A percentile compares a stretch with the other conserved stretches of the same genome.
These are phyloP conservation scores for Penstemon davidsonii DNA, from an alignment of 257 asterid species.

Conservation along the genomic window DNA sequence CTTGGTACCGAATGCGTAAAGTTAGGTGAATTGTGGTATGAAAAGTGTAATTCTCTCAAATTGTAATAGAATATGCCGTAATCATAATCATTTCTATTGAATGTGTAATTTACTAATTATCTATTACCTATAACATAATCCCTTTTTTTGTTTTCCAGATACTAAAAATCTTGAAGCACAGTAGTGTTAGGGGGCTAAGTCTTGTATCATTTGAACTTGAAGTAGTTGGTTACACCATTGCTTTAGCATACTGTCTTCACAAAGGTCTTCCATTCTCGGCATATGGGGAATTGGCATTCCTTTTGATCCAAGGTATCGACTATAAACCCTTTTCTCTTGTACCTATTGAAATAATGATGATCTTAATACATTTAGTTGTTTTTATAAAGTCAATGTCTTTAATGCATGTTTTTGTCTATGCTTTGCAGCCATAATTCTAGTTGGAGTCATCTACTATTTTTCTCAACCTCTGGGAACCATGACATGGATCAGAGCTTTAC, in stretches of 20 bases:
- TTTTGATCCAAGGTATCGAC: slow-evolving; percentile 76
- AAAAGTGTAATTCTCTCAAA: too few relatives aligned
- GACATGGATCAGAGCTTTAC: slow-evolving; percentile 74
- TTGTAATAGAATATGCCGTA: too few relatives aligned
- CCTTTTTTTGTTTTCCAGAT: slow-evolving; percentile 52
- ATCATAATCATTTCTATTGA: neutral
- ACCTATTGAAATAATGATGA: neutral
- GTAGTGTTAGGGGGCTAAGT: slow-evolving; percentile 90
- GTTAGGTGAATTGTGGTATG: too few relatives aligned
- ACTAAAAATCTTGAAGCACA: slow-evolving; percentile 68
- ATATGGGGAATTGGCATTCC: slow-evolving; percentile 89
- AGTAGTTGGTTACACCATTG: slow-evolving; percentile 91
- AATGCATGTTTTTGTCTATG: slow-evolving; percentile 15
- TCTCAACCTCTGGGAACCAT: slow-evolving; percentile 79
- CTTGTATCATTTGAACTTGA: slow-evolving; percentile 90
- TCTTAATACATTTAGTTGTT: neutral
- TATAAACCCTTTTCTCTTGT: neutral
- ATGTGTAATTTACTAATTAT: slow-evolving; percentile 5
- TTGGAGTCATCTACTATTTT: slow-evolving; percentile 75
- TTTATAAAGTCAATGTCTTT: slow-evolving; percentile 11
- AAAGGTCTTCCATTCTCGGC: slow-evolving; percentile 98
- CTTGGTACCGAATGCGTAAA: too few relatives aligned
- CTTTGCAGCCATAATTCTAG: slow-evolving; percentile 77
- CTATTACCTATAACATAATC: neutral
- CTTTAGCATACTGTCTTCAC: slow-evolving; percentile 96